Evolutionary conservation across 2,329 filamentous ascomycete species (phyloP), one percentile per base, ranked within the genome.

Genomic region (Exophiala aquamarina): DNA sequence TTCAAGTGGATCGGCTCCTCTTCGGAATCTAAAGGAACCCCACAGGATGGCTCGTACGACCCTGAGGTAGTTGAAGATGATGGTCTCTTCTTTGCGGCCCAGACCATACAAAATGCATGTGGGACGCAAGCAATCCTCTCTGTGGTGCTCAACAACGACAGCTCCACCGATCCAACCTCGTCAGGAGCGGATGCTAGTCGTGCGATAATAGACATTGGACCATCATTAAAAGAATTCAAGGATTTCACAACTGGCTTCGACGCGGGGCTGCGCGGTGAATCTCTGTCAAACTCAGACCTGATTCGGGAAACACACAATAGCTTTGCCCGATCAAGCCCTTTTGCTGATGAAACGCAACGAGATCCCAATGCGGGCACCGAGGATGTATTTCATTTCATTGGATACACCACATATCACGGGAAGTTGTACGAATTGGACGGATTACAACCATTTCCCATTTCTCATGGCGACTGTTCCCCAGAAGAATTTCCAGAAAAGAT

Each of bases 21-120:
- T 82, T 41, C 90, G 83, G 52, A 85, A 76, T 72, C 81, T 31
- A 69, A 77, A 33, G 76, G 81, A 47, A 78, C 78, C 35, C 90
- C 91, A 0, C 79, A 83, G 56, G 91, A 97, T 66, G 93, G 93
- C 52, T 76, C 73, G 26, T 95, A 89, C 68, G 90, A 96, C 71
- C 75, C 82, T 59, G 77, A 75, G 13, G 89, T 89, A 11, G 75
- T 86, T 14, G 83, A 89, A 54, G 77, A 79, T 55, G 60, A 66
- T 52, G 50, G 44, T 19, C 45, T 57, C 3, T 98, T 95, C 78
- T 98, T 98, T 70, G 93, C 93, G 3, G 84, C 86, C 21, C 93
- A 98, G 73, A 97, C 92, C 3, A 98, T 98, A 66, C 92, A 97
- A 70, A 98, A 98, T 70, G 93, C 93, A 6, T 98, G 93, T 71